These are phyloP conservation scores for Aureobasidium sp. DNA, from an alignment of 2,329 filamentous ascomycete genomes.

Conservation along the genomic window DNA sequence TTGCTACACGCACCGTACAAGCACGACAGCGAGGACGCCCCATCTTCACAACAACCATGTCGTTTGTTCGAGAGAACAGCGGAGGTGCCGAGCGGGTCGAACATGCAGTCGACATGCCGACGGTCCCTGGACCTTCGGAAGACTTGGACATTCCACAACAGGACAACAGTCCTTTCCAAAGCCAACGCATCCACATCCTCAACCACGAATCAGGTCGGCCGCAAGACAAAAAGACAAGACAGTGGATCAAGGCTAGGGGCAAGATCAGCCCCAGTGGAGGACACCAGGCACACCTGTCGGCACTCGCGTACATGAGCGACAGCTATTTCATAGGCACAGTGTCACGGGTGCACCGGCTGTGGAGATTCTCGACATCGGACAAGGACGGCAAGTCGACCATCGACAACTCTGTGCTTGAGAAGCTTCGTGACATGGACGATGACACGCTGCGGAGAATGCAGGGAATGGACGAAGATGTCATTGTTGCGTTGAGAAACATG, in stretches of 20 bases:
- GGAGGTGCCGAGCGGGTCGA: conserved; percentile 50
- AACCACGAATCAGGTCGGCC: conserved; percentile 47
- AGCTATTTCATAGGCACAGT: conserved; percentile 85
- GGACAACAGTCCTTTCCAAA: conserved; percentile 48
- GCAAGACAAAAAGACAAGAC: conserved; percentile 55
- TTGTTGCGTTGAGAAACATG: conserved; percentile 39
- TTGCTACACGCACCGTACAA: conserved; percentile 90
- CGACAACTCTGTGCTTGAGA: conserved; percentile 36
- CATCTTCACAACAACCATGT: conserved; percentile 94
- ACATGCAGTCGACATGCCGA: conserved; percentile 53
- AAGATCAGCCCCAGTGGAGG: conserved; percentile 65
- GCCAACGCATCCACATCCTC: conserved; percentile 47
- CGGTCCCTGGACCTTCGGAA: conserved; percentile 37
- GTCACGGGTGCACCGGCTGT: conserved; percentile 69
- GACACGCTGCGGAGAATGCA: conserved; percentile 34
- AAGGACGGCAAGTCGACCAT: conserved; percentile 21
- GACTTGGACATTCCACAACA: conserved; percentile 24
- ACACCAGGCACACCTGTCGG: conserved; percentile 71
- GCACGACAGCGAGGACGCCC: conserved; percentile 77
- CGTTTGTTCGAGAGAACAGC: conserved; percentile 64
- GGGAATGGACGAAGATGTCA: conserved; percentile 44
- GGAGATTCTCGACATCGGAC: conserved; percentile 30
- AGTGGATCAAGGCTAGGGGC: conserved; percentile 69
- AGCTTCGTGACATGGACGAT: conserved; percentile 37
- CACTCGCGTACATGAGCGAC: conserved; percentile 77